phyloP scores from a whole-genome alignment of 2,329 filamentous ascomycete genomes.

The Fusarium goolgardi region DNA sequence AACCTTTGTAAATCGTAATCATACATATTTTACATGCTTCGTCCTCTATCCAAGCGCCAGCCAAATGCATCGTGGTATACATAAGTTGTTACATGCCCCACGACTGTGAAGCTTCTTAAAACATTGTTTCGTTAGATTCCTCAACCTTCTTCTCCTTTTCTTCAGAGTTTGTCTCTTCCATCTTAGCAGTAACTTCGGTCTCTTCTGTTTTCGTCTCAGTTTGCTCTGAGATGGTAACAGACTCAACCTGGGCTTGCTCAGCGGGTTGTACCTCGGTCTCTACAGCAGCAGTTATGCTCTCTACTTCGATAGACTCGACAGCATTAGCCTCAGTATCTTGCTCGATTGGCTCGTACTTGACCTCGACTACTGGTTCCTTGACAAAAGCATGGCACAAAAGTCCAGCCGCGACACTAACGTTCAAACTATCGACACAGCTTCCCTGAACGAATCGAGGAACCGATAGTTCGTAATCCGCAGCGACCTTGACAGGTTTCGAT shows the following conservation, averaged over 20 bases:
- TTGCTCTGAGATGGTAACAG: neutral
- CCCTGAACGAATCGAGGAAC: conserved; percentile 68
- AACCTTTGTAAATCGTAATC: conserved; percentile 29
- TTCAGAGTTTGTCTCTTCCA: conserved; percentile 14
- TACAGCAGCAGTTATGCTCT: neutral
- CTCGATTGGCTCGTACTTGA: conserved; percentile 22
- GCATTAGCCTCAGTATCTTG: neutral
- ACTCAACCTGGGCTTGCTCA: neutral
- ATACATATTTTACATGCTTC: conserved; percentile 19
- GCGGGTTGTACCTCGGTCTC: neutral
- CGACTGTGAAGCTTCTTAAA: conserved; percentile 17
- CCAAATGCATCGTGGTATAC: conserved; percentile 39
- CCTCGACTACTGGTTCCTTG: conserved; percentile 48
- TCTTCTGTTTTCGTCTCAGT: neutral
- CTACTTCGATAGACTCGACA: neutral
- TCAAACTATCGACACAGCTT: conserved; percentile 84
- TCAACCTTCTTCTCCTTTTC: conserved; percentile 24
- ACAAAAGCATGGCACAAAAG: conserved; percentile 79
- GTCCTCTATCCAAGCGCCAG: conserved; percentile 27
- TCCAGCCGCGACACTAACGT: conserved; percentile 89
- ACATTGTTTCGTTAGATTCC: conserved; percentile 23
- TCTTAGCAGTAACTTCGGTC: neutral
- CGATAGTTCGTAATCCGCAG: conserved; percentile 73
- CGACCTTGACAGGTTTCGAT: conserved; percentile 69
- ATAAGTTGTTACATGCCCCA: conserved; percentile 29